These are phyloP conservation scores for Chloromonas sp. DNA, from an alignment of 163 green algal species.

Conservation along the genomic window DNA sequence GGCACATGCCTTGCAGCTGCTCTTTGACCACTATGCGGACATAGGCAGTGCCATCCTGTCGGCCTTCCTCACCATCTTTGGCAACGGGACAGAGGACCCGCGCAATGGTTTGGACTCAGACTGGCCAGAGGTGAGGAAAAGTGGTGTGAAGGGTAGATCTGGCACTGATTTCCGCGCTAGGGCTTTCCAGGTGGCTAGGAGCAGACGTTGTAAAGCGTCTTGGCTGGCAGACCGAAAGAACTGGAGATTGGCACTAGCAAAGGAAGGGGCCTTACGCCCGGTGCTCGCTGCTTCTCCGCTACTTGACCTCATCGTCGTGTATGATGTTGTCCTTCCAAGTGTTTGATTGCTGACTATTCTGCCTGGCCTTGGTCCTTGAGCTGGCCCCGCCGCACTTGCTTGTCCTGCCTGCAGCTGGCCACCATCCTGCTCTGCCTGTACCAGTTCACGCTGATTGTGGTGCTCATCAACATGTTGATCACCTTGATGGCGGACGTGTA, in stretches of 20 bases:
- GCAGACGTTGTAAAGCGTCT: too few relatives aligned
- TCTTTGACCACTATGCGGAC: neutral
- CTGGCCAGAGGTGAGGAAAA: neutral
- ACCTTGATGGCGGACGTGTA: conserved; percentile 30
- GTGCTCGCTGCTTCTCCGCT: too few relatives aligned
- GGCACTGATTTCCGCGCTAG: too few relatives aligned
- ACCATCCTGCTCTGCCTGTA: conserved; percentile 4
- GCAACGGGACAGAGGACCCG: neutral
- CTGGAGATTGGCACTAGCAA: too few relatives aligned
- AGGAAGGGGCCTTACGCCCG: too few relatives aligned
- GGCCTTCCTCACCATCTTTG: conserved; percentile 22
- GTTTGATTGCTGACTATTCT: too few relatives aligned
- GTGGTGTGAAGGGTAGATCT: too few relatives aligned
- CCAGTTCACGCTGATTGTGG: conserved; percentile 7
- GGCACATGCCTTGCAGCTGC: neutral
- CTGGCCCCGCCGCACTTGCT: neutral
- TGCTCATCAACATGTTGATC: conserved; percentile 37
- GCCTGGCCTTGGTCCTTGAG: too few relatives aligned
- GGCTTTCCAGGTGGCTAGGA: too few relatives aligned
- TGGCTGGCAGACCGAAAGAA: too few relatives aligned
- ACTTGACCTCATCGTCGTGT: too few relatives aligned
- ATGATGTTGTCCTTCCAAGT: too few relatives aligned
- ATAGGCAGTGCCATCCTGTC: conserved; percentile 17
- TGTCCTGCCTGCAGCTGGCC: neutral
- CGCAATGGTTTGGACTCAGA: neutral